phyloP scores from a whole-genome alignment of 1,139 yeast genomes.

The Arxiozyma telluris region DNA sequence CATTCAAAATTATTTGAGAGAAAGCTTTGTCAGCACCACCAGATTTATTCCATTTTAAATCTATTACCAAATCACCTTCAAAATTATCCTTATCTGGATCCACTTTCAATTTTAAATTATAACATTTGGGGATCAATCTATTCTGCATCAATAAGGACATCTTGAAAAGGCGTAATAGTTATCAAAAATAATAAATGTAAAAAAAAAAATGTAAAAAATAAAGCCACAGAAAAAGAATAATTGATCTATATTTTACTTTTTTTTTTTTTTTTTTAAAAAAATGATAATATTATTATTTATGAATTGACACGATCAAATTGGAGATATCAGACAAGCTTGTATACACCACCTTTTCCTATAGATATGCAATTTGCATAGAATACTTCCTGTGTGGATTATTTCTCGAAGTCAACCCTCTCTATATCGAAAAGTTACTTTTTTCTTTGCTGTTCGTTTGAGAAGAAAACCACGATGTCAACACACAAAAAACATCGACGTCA shows the following conservation, averaged over 20 bases:
- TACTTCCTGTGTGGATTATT: too few relatives aligned
- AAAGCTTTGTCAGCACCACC: background rate
- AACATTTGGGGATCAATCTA: constrained; percentile 15
- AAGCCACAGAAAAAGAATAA: too few relatives aligned
- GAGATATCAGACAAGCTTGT: background rate
- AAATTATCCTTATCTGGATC: constrained; percentile 50
- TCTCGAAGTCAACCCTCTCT: background rate
- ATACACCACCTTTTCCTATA: background rate
- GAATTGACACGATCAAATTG: background rate
- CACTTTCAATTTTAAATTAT: constrained; percentile 37
- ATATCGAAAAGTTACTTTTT: background rate
- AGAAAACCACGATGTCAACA: too few relatives aligned
- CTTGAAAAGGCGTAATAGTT: background rate
- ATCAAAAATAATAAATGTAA: too few relatives aligned
- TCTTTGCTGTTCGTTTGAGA: background rate
- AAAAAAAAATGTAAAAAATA: too few relatives aligned
- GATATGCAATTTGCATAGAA: too few relatives aligned
- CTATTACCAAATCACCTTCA: constrained; percentile 38
- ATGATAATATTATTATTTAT: too few relatives aligned
- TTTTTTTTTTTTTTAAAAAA: too few relatives aligned
- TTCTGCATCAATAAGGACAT: background rate
- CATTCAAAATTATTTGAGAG: constrained; percentile 33
- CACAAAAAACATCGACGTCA: too few relatives aligned
- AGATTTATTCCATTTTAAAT: constrained; percentile 29
- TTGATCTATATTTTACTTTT: too few relatives aligned